Base-by-base conservation (phyloP, 768 basidiomycete genomes). In the Mrakia frigida region DNA sequence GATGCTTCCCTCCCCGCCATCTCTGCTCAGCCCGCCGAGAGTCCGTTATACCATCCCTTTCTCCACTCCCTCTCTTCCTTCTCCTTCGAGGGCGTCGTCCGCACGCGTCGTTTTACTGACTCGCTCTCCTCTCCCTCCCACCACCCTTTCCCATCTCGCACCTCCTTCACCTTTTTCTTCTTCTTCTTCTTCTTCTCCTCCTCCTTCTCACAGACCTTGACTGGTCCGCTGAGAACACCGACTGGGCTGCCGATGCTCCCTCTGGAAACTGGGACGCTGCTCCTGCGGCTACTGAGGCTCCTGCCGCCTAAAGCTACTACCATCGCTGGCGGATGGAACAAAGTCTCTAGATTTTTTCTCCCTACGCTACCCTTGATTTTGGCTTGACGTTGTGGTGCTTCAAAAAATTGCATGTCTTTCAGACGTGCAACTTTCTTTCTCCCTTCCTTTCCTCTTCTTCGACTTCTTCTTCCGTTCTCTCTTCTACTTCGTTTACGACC, bases 181-280 rank as follows among this genome's bases (percentile, higher is more conserved):
- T 37, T 35, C 63, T 25, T 43, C 23, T 5, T 21, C 73, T 72
- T 35, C 31, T 56, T 59, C 70, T 71, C 73, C 71, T 72, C 75
- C 75, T 80, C 69, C 79, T 79, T 76, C 78, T 69, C 59, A 74
- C 78, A 84, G 89, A 87, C 78, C 89, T 95, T 81, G 93, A 94
- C 86, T 94, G 93, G 93, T 85, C 89, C 79, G 90, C 91, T 23
- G 91, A 93, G 50, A 83, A 87, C 39, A 86, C 87, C 70, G 94
- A 96, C 86, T 97, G 94, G 94, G 85, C 92, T 81, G 93, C 93
- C 77, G 94, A 94, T 43, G 69, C 74, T 37, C 74, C 76, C 53
- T 63, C 70, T n/a, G 76, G 71, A 52, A 60, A 72, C 76, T 77
- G 76, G 76, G 59, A 56, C 73, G 70, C 70, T 39, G 70, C 61